Evolutionary conservation across 1,139 yeast species (phyloP), one percentile per base, ranked within the genome.

Genomic region (Magnusiomyces fungicola): DNA sequence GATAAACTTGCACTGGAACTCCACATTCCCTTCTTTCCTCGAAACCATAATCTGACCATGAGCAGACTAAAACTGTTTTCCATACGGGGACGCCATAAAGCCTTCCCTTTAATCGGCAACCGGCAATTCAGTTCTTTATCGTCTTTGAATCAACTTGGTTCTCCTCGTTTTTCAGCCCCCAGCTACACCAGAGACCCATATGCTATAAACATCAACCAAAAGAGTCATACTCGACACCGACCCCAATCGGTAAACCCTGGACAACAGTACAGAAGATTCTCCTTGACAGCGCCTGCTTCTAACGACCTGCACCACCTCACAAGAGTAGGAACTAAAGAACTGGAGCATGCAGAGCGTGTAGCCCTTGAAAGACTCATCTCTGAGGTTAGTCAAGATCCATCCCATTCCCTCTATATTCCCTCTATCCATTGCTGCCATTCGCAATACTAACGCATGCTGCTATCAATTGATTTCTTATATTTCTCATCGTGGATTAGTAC

Each of bases 351-450:
- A 2, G 44, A 29, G 10, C 21, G 34, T n/a, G 34, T 30, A 14
- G 44, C 33, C 5, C 36, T 43, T 30, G 53, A 50, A 36, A 27
- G 38, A n/a, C 38, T 47, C 16, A 50, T 50, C 12, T 34, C 43
- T 6, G 48, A 50, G 44, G 52, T 49, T 39, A 9, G 45, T 39
- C 9, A 16, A 16, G 39, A 16, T 16, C 18, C n/a, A 23, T 16
- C 12, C 18, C 14, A 37, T 9, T 21, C 3, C 10, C n/a, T 21
- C 3, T n/a, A 4, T 21, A 4, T 37, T 14, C n/a, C n/a, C n/a
- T n/a, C n/a, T n/a, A n/a, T n/a, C n/a, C n/a, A n/a, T n/a, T n/a
- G n/a, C n/a, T n/a, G n/a, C n/a, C n/a, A n/a, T n/a, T n/a, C n/a
- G n/a, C n/a, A n/a, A n/a, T n/a, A n/a, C 18, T 32, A 9, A 7